Conservation (phyloP, 495 filamentous ascomycete species). For the Pyrenopolyporus hunteri region DNA sequence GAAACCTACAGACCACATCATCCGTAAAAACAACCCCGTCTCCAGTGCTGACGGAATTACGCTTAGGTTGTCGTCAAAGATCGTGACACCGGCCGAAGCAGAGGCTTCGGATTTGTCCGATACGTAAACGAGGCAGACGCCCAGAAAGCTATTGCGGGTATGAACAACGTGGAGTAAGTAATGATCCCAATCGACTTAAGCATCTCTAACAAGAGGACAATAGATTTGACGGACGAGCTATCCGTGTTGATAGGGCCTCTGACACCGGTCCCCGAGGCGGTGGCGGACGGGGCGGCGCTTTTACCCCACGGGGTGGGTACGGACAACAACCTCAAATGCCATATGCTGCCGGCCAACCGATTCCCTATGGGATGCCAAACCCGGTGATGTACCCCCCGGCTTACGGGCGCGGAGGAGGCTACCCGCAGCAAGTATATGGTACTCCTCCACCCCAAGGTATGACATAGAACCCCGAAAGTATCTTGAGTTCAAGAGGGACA, state of each 20-base stretch:
- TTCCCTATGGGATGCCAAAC: constrained; percentile 39
- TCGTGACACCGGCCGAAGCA: constrained; percentile 91
- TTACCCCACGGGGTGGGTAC: constrained; percentile 50
- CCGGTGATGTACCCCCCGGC: constrained; percentile 33
- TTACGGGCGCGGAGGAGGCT: constrained; percentile 43
- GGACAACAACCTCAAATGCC: constrained; percentile 42
- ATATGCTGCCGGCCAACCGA: constrained; percentile 35
- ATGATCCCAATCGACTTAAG: constrained; percentile 6
- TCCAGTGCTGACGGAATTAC: constrained; percentile 31
- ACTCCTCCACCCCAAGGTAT: constrained; percentile 52
- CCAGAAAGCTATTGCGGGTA: constrained; percentile 74
- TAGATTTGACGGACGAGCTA: constrained; percentile 94
- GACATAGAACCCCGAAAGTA: neutral
- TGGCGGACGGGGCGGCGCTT: constrained; percentile 45
- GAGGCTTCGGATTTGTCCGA: constrained; percentile 96
- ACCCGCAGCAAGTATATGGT: constrained; percentile 45
- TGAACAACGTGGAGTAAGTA: constrained; percentile 97
- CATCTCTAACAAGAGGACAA: neutral
- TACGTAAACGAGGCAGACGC: constrained; percentile 84
- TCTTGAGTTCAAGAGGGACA: neutral
- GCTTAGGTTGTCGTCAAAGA: constrained; percentile 94
- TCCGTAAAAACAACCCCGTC: neutral
- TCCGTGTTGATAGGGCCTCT: constrained; percentile 95
- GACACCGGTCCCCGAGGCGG: constrained; percentile 70
- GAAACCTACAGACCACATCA: neutral